phyloP scores from a whole-genome alignment of 768 basidiomycete genomes.

The Tulasnella sp. region DNA sequence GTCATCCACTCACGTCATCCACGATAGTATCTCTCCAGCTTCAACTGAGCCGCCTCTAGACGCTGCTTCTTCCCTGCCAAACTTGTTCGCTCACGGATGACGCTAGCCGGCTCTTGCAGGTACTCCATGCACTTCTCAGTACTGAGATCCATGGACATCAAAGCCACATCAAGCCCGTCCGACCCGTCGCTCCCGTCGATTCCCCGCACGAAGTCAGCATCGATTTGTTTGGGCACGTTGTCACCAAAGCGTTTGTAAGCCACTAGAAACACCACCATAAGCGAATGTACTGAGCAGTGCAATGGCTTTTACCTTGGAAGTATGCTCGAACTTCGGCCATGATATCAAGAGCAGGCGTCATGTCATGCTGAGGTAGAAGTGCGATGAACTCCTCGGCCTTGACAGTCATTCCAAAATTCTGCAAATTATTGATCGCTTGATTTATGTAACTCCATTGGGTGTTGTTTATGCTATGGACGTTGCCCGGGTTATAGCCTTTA shows the following conservation, averaged over 20 bases:
- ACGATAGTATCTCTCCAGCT: background rate
- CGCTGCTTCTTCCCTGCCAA: constrained; percentile 31
- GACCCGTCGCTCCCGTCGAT: constrained; percentile 36
- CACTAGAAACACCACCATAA: constrained; percentile 39
- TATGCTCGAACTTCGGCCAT: constrained; percentile 28
- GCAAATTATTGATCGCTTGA: background rate
- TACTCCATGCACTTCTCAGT: constrained; percentile 48
- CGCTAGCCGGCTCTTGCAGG: constrained; percentile 47
- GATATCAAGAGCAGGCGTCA: constrained; percentile 20
- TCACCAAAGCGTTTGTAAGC: constrained; percentile 59
- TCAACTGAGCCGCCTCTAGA: background rate
- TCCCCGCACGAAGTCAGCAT: constrained; percentile 54
- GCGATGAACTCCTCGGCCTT: constrained; percentile 28
- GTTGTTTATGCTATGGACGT: background rate
- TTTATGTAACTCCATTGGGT: background rate
- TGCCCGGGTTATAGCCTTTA: background rate
- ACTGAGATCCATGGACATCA: constrained; percentile 51
- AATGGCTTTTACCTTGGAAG: constrained; percentile 21
- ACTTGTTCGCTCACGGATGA: constrained; percentile 48
- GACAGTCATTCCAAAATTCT: constrained; percentile 37
- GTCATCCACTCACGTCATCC: background rate
- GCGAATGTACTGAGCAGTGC: background rate
- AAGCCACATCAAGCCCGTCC: constrained; percentile 41
- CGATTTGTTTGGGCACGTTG: constrained; percentile 54
- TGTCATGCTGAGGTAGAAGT: constrained; percentile 19